Evolutionary conservation across 139 green algal species (phyloP).

Genomic region (Asterochloris sp.): DNA sequence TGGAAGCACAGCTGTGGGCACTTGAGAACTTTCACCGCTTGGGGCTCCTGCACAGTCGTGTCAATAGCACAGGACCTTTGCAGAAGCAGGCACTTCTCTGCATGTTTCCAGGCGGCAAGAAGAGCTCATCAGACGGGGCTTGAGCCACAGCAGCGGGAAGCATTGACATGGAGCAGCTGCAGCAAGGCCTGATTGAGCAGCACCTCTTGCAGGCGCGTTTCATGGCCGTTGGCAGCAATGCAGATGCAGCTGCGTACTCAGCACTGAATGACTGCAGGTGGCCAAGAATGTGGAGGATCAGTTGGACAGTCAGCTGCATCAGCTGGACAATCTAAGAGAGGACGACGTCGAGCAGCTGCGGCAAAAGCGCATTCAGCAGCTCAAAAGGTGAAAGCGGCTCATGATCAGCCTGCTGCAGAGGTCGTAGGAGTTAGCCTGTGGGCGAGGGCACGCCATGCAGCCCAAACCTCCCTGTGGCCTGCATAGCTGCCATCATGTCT

Average conservation of each 20-base stretch:
- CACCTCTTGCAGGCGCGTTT: not conserved
- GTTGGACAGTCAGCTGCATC: slow-evolving; percentile 80
- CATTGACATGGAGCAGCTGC: slow-evolving; percentile 7
- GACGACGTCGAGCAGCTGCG: slow-evolving; percentile 86
- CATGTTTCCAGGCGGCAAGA: not conserved
- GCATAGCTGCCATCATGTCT: not conserved
- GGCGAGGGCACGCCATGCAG: too few relatives aligned
- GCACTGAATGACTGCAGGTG: slow-evolving; percentile 29
- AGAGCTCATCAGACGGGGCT: not conserved
- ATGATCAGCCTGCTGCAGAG: too few relatives aligned
- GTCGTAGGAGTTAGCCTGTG: too few relatives aligned
- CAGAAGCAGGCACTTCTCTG: not conserved
- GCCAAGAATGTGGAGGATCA: slow-evolving; percentile 81
- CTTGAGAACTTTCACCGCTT: not conserved
- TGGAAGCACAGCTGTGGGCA: not conserved
- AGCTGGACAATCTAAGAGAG: slow-evolving; percentile 85
- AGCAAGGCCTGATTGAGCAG: slow-evolving; percentile 6
- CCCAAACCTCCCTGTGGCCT: too few relatives aligned
- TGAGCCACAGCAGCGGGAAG: not conserved
- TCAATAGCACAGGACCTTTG: not conserved
- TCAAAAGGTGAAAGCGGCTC: slow-evolving; percentile 37
- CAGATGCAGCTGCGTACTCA: too few relatives aligned
- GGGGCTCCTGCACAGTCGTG: not conserved
- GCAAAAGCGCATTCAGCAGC: slow-evolving; percentile 45
- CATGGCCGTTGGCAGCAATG: too few relatives aligned